Base-by-base conservation (phyloP, 2,329 filamentous ascomycete species). In the Claviceps arundinis region DNA sequence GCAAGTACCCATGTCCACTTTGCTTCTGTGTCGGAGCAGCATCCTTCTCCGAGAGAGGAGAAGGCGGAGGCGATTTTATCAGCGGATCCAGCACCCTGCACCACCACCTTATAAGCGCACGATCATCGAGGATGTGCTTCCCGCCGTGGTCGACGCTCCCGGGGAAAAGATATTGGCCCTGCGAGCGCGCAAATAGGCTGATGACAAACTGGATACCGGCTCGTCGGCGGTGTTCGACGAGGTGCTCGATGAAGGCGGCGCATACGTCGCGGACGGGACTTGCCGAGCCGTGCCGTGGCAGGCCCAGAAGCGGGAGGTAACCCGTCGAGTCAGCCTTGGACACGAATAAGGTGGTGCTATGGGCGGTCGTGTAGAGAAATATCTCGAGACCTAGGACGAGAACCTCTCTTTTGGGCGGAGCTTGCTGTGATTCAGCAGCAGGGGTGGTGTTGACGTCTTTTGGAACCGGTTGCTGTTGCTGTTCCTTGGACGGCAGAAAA, bases 291-390 rank as follows among this genome's bases (percentile, higher is more conserved):
- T 78, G 74, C 58, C 72, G 77, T 16, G 82, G 78, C 0, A 87
- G 71, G 17, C 78, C 70, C 38, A 90, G 71, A 2, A 85, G 73
- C 58, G 82, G 74, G 9, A 96, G 71, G 64, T 89, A 94, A 24
- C 94, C 93, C 0, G 91, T 96, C 9, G 93, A 96, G 70, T 98
- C 93, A 48, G 93, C 93, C 68, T 98, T 98, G 56, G 90, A 91
- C 24, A 98, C 85, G 65, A 98, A 98, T 51, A 97, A 77, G 4
- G 87, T 96, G 1, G 86, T 95, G 24, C 89, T 78, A 59, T 80
- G 78, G 46, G 80, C 78, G 0, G 90, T 95, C 0, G 82, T 86
- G 68, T 94, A 98, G 55, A 98, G 78, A 60, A 93, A 76, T 50
- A 96, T 75, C 65, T 98, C 93, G 56, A 98, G 77, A 16, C 86